Evolutionary conservation across 768 basidiomycete species (phyloP).

Genomic region (Termitomyces sp.): DNA sequence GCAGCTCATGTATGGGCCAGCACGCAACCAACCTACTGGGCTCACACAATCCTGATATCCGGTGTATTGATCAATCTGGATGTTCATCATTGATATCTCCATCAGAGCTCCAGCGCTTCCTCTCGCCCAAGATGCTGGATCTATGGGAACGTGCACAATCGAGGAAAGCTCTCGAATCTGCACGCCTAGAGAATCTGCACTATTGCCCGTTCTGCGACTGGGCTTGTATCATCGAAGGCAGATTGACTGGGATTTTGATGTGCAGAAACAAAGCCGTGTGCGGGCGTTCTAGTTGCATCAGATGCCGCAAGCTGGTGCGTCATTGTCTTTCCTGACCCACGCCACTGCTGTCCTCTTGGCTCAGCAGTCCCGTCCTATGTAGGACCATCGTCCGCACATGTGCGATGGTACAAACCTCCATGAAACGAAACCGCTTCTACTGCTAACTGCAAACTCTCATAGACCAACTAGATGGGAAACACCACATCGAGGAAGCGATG

Average conservation of each 20-base stretch:
- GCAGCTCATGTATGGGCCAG: constrained; percentile 58
- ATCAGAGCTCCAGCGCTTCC: constrained; percentile 62
- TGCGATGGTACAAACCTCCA: constrained; percentile 54
- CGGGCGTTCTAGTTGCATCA: constrained; percentile 68
- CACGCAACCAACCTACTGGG: constrained; percentile 68
- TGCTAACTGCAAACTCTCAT: not conserved
- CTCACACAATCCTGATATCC: constrained; percentile 51
- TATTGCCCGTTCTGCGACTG: constrained; percentile 91
- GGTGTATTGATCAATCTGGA: constrained; percentile 78
- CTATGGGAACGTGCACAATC: constrained; percentile 73
- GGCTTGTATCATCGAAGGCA: constrained; percentile 65
- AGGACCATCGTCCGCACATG: constrained; percentile 79
- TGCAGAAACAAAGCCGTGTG: constrained; percentile 63
- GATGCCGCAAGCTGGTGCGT: constrained; percentile 68
- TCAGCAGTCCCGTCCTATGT: not conserved
- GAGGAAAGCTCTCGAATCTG: constrained; percentile 72
- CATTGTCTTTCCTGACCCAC: not conserved
- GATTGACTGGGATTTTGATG: constrained; percentile 56
- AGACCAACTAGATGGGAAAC: constrained; percentile 43
- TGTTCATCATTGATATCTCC: constrained; percentile 64
- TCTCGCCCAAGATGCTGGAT: constrained; percentile 58
- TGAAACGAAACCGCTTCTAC: not conserved
- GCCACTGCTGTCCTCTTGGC: not conserved
- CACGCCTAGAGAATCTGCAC: constrained; percentile 75
- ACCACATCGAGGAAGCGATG: constrained; percentile 90